Conservation (phyloP, 1,139 yeast species). For the Pichiaceae sp. region DNA sequence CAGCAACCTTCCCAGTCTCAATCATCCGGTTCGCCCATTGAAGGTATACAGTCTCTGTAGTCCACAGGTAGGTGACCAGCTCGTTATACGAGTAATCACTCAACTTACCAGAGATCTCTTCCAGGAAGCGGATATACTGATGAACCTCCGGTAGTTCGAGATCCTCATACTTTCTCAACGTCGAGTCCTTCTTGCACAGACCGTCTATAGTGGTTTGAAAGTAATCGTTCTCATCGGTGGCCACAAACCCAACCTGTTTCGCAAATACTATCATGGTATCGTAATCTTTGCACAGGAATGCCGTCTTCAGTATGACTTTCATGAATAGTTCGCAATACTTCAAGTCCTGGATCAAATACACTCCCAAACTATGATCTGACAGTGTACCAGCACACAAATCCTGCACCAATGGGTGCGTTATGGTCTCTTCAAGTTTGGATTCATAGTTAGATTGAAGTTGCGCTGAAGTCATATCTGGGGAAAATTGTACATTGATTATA, state of each 20-base stretch:
- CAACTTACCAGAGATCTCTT: background rate
- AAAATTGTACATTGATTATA: conserved; percentile 23
- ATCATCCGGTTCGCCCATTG: background rate
- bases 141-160: background rate
- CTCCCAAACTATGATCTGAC: background rate
- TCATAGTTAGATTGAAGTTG: background rate
- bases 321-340: conserved; percentile 1
- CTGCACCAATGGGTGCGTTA: background rate
- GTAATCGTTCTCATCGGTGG: conserved; percentile 3
- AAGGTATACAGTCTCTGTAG: conserved; percentile 1
- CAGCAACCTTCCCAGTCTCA: background rate
- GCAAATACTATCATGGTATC: conserved; percentile 1
- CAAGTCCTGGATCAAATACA: conserved; percentile 1
- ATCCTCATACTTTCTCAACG: background rate
- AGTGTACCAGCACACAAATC: conserved; percentile 2
- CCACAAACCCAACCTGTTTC: conserved; percentile 3
- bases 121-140: background rate
- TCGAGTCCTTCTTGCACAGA: background rate
- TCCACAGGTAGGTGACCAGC: conserved; percentile 3
- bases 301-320: conserved; percentile 1
- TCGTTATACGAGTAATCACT: background rate
- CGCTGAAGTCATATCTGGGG: background rate
- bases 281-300: conserved; percentile 1
- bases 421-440: background rate
- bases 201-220: conserved; percentile 1